A percentile compares a stretch with the other conserved stretches of the same genome.
These are phyloP conservation scores for Cynanchum wilfordii DNA, from an alignment of 257 asterid species.

Conservation along the genomic window DNA sequence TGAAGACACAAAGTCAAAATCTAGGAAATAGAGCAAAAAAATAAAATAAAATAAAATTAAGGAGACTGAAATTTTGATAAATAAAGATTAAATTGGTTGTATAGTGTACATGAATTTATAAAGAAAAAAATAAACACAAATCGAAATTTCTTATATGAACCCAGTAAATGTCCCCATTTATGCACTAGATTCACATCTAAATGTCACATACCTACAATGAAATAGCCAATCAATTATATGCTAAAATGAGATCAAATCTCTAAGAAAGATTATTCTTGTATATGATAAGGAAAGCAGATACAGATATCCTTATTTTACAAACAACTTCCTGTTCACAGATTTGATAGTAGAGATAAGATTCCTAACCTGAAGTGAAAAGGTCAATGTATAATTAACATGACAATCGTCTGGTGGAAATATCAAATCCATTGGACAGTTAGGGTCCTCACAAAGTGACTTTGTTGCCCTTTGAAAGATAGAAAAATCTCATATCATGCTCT, in stretches of 20 bases:
- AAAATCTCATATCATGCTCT: conserved; percentile 11
- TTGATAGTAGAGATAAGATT: neutral
- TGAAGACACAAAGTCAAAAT: neutral
- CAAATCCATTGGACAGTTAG: conserved; percentile 81
- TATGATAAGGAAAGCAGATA: neutral
- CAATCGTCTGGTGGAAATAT: conserved; percentile 96
- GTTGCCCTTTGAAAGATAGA: conserved; percentile 55
- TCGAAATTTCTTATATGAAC: neutral
- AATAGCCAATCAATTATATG: too few relatives aligned
- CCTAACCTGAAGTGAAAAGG: conserved; percentile 92
- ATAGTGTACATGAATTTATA: neutral
- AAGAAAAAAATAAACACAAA: neutral
- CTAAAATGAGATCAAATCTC: neutral
- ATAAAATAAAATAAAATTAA: too few relatives aligned
- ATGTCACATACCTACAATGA: too few relatives aligned
- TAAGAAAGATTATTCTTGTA: neutral
- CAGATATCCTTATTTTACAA: neutral
- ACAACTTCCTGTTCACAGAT: neutral
- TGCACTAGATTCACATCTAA: too few relatives aligned
- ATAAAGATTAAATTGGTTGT: neutral
- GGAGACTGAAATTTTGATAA: neutral
- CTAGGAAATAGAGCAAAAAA: neutral
- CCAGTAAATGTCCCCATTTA: too few relatives aligned
- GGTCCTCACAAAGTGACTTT: conserved; percentile 73
- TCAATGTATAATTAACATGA: conserved; percentile 85